These are phyloP conservation scores for Volvariella surrecta DNA, from an alignment of 1,284 basidiomycete genomes.

Conservation along the genomic window DNA sequence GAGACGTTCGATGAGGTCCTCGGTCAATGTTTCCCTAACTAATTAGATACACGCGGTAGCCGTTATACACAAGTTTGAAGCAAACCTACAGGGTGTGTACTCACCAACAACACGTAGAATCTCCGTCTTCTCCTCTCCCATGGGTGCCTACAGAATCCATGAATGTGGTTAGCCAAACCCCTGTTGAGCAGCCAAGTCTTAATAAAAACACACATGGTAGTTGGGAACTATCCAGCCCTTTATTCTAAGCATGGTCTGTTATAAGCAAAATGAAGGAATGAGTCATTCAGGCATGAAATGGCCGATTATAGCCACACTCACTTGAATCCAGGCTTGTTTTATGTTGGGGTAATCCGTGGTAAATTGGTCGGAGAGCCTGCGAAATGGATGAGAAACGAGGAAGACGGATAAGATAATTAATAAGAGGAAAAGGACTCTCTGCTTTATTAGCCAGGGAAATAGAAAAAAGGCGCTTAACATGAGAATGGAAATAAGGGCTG, in stretches of 20 bases:
- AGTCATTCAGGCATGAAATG: background rate
- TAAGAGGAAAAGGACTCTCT: too few species aligned
- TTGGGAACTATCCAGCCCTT: constrained; percentile 63
- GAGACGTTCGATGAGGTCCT: constrained; percentile 35
- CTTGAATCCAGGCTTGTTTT: constrained; percentile 57
- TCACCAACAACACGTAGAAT: constrained; percentile 53
- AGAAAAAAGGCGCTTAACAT: too few species aligned
- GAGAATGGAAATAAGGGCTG: too few species aligned
- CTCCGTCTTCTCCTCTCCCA: constrained; percentile 40
- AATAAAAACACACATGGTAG: constrained; percentile 29
- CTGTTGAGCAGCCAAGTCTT: background rate
- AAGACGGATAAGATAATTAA: too few species aligned
- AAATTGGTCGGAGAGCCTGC: constrained; percentile 47
- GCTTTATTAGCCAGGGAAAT: too few species aligned
- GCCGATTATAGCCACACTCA: constrained; percentile 10
- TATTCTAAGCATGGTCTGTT: constrained; percentile 25
- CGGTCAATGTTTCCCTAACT: constrained; percentile 45
- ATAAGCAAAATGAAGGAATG: too few species aligned
- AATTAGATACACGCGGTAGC: constrained; percentile 15
- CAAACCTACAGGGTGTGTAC: constrained; percentile 9
- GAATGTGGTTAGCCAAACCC: background rate
- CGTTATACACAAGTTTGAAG: too few species aligned
- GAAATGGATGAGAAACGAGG: background rate
- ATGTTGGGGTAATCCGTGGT: constrained; percentile 43
- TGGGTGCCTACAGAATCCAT: constrained; percentile 27